Evolutionary conservation across 1,284 basidiomycete genomes (phyloP).

Genomic region (Boletus subluridellus): DNA sequence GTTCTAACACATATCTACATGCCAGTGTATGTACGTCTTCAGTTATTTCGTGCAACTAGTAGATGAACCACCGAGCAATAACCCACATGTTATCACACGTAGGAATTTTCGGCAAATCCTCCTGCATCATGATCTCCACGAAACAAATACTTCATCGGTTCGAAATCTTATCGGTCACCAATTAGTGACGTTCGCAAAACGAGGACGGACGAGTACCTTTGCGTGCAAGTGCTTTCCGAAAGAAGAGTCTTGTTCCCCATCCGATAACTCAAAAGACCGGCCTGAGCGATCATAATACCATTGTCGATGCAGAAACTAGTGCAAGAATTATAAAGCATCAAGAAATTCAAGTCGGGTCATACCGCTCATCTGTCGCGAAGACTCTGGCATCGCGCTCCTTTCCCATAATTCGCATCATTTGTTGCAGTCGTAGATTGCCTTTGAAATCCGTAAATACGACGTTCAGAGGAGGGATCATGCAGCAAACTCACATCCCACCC

Average conservation of each 20-base stretch:
- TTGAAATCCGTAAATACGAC: conserved; percentile 3
- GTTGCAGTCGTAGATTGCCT: conserved; percentile 91
- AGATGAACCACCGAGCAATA: background rate
- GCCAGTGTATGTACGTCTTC: background rate
- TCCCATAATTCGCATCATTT: conserved; percentile 99
- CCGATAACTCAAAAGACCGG: conserved; percentile 85
- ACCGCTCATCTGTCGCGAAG: conserved; percentile 97
- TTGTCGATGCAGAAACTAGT: conserved; percentile 97
- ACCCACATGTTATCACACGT: background rate
- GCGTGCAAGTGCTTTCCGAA: conserved; percentile 81
- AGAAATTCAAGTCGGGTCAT: conserved; percentile 18
- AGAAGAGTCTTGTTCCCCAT: conserved; percentile 88
- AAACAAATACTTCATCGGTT: conserved; percentile 86
- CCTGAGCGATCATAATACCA: conserved; percentile 99
- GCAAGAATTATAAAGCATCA: conserved; percentile 3
- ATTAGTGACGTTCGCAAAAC: conserved; percentile 3
- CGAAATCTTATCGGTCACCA: conserved; percentile 60
- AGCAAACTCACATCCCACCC: conserved; percentile 85
- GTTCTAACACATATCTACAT: background rate
- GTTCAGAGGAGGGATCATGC: background rate
- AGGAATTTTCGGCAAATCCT: background rate
- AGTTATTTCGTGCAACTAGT: background rate
- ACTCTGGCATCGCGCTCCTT: conserved; percentile 84
- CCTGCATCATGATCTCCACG: conserved; percentile 67
- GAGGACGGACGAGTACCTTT: conserved; percentile 55